These are phyloP conservation scores for Trichosporon sp. DNA, from an alignment of 1,284 basidiomycete species.

Conservation along the genomic window DNA sequence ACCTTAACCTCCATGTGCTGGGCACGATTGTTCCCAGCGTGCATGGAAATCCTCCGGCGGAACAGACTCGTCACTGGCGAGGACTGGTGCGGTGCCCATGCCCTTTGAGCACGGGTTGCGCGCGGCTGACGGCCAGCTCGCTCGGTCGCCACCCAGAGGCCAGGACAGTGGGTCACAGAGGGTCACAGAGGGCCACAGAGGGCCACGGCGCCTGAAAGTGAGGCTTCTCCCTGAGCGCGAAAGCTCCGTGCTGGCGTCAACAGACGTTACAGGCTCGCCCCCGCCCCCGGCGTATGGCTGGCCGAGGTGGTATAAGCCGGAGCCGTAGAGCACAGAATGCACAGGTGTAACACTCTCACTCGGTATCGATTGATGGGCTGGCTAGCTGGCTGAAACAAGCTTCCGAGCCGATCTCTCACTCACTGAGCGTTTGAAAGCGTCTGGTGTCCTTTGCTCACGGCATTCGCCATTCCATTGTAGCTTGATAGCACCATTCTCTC, in stretches of 20 bases:
- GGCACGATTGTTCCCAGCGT: background rate
- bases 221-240: background rate
- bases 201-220: background rate
- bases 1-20: background rate
- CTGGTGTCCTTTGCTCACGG: background rate
- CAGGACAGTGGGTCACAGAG: background rate
- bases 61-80: background rate
- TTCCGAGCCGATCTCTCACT: constrained; percentile 14
- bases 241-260: background rate
- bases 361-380: background rate
- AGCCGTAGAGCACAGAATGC: background rate
- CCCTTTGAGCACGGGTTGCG: no score
- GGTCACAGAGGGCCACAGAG: background rate
- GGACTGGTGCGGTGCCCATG: no score
- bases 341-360: background rate
- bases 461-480: background rate
- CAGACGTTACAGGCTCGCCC: background rate
- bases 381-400: constrained; percentile 8
- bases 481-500: background rate
- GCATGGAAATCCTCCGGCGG: background rate
- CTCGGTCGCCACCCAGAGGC: background rate
- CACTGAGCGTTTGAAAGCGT: no score
- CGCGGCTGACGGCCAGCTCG: no score
- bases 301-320: background rate
- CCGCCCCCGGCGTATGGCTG: no score